A percentile compares a stretch with the other conserved stretches of the same genome.
phyloP scores from a whole-genome alignment of 495 filamentous ascomycete species.

The Clohesyomyces aquaticus region DNA sequence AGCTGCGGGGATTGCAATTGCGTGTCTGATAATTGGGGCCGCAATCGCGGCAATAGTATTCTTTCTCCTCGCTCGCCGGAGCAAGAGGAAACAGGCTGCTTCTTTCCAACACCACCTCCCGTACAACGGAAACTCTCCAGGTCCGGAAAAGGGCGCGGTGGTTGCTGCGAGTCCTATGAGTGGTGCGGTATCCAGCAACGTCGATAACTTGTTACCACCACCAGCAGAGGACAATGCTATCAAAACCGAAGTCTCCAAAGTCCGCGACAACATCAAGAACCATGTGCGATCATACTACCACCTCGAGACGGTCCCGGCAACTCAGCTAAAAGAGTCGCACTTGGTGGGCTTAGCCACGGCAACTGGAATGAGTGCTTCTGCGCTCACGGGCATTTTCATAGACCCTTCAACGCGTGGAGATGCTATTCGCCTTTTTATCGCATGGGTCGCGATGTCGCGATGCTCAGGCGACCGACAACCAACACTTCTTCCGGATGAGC shows the following conservation, averaged over 20 bases:
- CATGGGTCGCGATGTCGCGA: conserved; percentile 38
- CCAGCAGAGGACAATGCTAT: conserved; percentile 43
- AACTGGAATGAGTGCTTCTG: conserved; percentile 1
- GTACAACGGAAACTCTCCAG: too few relatives aligned
- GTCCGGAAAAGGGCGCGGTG: not conserved
- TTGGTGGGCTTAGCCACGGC: conserved; percentile 6
- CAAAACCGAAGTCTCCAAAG: conserved; percentile 38
- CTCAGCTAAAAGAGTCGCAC: not conserved
- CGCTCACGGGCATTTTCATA: not conserved
- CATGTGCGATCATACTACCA: conserved; percentile 46
- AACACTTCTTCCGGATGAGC: conserved; percentile 15
- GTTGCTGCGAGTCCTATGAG: not conserved
- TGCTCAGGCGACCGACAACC: conserved; percentile 16
- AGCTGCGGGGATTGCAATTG: conserved; percentile 25
- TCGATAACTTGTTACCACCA: conserved; percentile 28
- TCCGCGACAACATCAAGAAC: conserved; percentile 46
- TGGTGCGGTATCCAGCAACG: not conserved
- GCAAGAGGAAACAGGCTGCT: not conserved
- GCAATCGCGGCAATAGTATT: not conserved
- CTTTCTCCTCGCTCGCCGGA: conserved; percentile 19
- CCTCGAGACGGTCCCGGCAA: not conserved
- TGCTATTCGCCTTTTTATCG: conserved; percentile 38
- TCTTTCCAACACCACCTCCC: conserved; percentile 2
- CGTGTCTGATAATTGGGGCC: conserved; percentile 12
- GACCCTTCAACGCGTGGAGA: conserved; percentile 8